Evolutionary conservation across 2,329 filamentous ascomycete genomes (phyloP).

Genomic region (Rutstroemia sp.): DNA sequence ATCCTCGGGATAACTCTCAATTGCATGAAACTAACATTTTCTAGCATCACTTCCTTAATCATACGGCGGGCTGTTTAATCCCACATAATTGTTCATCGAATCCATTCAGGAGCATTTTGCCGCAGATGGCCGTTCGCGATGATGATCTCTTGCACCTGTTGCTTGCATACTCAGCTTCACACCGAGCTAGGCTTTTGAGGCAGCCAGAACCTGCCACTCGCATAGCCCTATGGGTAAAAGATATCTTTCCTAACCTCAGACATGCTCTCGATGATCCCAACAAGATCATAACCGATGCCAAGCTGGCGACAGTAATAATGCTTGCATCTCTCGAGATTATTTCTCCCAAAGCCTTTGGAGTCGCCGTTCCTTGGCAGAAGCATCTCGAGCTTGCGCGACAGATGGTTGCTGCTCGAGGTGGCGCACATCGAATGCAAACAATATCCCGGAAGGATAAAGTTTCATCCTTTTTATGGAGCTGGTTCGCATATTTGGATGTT

Average conservation of each 20-base stretch:
- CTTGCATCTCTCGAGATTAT: constrained; percentile 77
- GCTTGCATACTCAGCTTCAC: constrained; percentile 77
- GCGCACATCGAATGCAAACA: constrained; percentile 43
- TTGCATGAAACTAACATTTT: constrained; percentile 11
- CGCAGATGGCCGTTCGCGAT: constrained; percentile 58
- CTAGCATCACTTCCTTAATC: constrained; percentile 61
- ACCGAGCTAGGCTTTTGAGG: constrained; percentile 66
- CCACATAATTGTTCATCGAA: constrained; percentile 46
- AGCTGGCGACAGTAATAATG: constrained; percentile 78
- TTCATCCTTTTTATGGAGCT: constrained; percentile 68
- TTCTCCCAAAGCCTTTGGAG: constrained; percentile 72
- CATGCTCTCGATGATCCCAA: constrained; percentile 54
- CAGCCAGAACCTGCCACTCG: constrained; percentile 69
- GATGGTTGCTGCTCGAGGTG: constrained; percentile 61
- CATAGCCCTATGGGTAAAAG: constrained; percentile 73
- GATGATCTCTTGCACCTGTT: constrained; percentile 69
- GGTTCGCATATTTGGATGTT: constrained; percentile 80
- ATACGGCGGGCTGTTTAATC: constrained; percentile 59
- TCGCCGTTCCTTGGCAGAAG: constrained; percentile 73
- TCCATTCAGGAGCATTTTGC: constrained; percentile 42
- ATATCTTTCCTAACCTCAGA: constrained; percentile 68
- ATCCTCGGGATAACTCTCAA: background rate
- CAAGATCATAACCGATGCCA: constrained; percentile 61
- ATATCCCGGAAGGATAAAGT: constrained; percentile 47
- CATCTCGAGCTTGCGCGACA: constrained; percentile 70